A percentile compares a stretch with the other conserved stretches of the same genome.
phyloP scores from a whole-genome alignment of 805 yeast species.

The Torulaspora quercuum region DNA sequence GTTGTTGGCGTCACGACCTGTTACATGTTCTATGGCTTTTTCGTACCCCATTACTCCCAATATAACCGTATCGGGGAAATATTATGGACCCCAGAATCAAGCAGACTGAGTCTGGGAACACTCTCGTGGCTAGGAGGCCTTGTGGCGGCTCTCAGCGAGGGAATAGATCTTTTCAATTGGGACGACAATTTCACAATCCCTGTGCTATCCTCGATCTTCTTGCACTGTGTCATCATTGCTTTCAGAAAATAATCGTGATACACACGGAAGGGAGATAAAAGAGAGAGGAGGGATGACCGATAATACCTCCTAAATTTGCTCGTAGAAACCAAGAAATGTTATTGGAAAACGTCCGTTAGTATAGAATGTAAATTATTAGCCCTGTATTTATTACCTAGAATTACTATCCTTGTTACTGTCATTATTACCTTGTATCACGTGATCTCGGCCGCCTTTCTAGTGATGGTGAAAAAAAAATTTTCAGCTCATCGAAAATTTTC shows the following conservation, averaged over 20 bases:
- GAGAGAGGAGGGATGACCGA: no score
- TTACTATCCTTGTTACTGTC: neutral
- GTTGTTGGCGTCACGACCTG: slow-evolving; percentile 65
- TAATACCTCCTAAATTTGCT: no score
- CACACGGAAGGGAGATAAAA: neutral
- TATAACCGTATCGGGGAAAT: slow-evolving; percentile 56
- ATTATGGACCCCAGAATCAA: slow-evolving; percentile 61
- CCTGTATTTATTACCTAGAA: slow-evolving; percentile 2
- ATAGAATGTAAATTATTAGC: slow-evolving; percentile 8
- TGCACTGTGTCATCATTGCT: slow-evolving; percentile 46
- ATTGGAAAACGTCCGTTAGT: slow-evolving; percentile 2
- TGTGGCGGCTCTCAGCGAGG: slow-evolving; percentile 84
- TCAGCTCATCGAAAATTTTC: slow-evolving; percentile 31
- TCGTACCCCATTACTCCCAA: slow-evolving; percentile 59
- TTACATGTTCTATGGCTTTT: slow-evolving; percentile 64
- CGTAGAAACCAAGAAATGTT: no score
- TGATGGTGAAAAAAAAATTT: slow-evolving; percentile 8
- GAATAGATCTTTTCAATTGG: slow-evolving; percentile 66
- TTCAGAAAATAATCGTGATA: slow-evolving; percentile 24
- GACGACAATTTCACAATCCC: slow-evolving; percentile 97
- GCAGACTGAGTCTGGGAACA: slow-evolving; percentile 49
- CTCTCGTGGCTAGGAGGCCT: slow-evolving; percentile 67
- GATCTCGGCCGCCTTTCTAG: neutral
- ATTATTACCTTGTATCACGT: neutral
- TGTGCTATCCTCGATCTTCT: slow-evolving; percentile 67